Base-by-base conservation (phyloP, 306 rosid species). In the Ormosia semicastrata region DNA sequence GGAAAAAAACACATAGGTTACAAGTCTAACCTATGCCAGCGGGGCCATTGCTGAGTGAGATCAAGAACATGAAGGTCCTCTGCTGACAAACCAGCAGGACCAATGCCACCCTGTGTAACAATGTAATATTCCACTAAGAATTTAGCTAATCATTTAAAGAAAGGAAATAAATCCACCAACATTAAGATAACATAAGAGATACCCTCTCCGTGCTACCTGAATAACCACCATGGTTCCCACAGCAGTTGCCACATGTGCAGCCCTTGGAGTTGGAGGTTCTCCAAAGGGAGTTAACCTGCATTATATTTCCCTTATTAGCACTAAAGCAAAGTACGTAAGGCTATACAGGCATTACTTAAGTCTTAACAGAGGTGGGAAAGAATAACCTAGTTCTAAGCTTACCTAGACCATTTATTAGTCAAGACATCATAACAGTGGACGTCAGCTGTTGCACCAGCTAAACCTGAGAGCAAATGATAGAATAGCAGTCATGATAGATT, bases 21-120 rank as follows among this genome's bases (percentile, higher is more conserved):
- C 24, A 73, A 53, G 41, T 80, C 91, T 71, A 78, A 96, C 99
- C 99, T 93, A 86, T 96, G 99, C 99, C 99, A 96, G 70, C 97
- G 86, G 24, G 99, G 98, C 43, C 93, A 91, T 81, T 91, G 99
- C 80, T 96, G 99, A 57, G 99, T 96, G 83, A 96, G 98, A 86
- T 96, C 98, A 89, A 96, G 98, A 85, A 96, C 98, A 86, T 93
- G 99, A 86, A 96, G 97, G 84, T 94, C 98, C 89, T 96, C 97
- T 33, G 99, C 97, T 43, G 99, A 96, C 89, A 96, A 89, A 85
- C 99, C 99, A 83, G 98, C 98, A 53, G 98, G 97, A 86, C 98
- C 99, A 77, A 94, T 93, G 74, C 99, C 99, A 85, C 99, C 99
- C 97, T 96, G 84, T 52, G 73, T 81, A 59, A 64, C 78, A 81